phyloP scores from a whole-genome alignment of 2,329 filamentous ascomycete genomes.

The Neoscytalidium dimidiatum region DNA sequence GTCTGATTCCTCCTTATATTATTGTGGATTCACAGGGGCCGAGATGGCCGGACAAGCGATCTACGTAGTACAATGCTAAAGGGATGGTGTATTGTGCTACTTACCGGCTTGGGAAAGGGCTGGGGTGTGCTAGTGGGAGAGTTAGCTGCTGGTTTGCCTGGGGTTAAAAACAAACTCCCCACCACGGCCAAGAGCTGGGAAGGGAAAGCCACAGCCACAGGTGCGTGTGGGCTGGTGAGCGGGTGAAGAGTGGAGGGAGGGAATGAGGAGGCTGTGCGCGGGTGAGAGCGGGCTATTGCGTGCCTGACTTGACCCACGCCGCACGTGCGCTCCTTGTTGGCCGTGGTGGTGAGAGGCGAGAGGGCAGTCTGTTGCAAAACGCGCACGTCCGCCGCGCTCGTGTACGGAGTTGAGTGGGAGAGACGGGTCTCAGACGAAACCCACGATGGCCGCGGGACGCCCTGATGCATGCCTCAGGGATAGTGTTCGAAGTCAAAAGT shows the following conservation, averaged over 20 bases:
- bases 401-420: neutral
- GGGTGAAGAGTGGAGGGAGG: neutral
- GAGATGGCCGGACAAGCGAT: too few relatives aligned
- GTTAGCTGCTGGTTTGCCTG: neutral
- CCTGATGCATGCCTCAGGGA: neutral
- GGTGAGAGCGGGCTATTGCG: neutral
- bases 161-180: too few relatives aligned
- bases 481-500: too few relatives aligned
- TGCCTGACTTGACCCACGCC: neutral
- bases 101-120: too few relatives aligned
- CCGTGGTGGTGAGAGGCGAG: neutral
- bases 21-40: too few relatives aligned
- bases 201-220: neutral
- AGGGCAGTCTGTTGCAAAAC: neutral
- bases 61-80: too few relatives aligned
- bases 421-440: neutral
- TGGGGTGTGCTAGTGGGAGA: too few relatives aligned
- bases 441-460: neutral
- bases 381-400: neutral
- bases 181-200: neutral
- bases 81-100: too few relatives aligned
- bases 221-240: neutral
- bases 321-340: neutral
- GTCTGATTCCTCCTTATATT: too few relatives aligned
- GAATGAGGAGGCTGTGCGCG: neutral